These are phyloP conservation scores for Suillus discolor DNA, from an alignment of 768 basidiomycete genomes.

Conservation along the genomic window DNA sequence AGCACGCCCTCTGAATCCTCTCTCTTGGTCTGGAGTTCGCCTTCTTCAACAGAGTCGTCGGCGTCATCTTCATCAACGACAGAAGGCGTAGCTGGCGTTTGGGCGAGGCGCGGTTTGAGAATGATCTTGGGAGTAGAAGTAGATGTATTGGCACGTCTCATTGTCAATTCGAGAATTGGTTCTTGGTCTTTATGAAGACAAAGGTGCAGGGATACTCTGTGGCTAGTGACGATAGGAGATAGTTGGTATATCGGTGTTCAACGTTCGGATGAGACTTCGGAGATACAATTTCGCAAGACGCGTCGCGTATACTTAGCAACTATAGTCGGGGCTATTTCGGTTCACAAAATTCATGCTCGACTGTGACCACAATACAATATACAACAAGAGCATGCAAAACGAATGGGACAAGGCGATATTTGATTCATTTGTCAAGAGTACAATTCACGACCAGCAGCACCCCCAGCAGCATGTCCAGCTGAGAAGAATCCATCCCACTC, in stretches of 20 bases:
- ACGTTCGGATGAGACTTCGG: neutral
- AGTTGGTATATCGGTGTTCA: neutral
- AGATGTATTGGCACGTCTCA: slow-evolving; percentile 27
- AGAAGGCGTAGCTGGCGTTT: slow-evolving; percentile 17
- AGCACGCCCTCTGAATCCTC: slow-evolving; percentile 33
- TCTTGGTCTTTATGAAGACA: neutral
- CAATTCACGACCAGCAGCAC: slow-evolving; percentile 11
- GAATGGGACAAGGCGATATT: slow-evolving; percentile 10
- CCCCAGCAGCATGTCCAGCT: slow-evolving; percentile 11
- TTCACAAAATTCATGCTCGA: neutral
- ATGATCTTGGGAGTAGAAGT: slow-evolving; percentile 39
- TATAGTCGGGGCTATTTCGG: neutral
- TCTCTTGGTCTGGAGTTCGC: slow-evolving; percentile 29
- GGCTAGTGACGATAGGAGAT: neutral
- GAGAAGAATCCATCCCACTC: slow-evolving; percentile 8
- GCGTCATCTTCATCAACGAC: slow-evolving; percentile 22
- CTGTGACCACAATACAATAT: neutral
- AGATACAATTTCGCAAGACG: neutral
- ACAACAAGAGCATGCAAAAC: neutral
- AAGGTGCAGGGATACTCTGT: neutral
- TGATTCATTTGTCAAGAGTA: slow-evolving; percentile 15
- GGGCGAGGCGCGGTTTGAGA: slow-evolving; percentile 40
- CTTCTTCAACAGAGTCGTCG: slow-evolving; percentile 20
- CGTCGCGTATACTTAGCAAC: neutral
- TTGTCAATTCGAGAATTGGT: neutral